Base-by-base conservation (phyloP, 1,139 yeast genomes). In the Candida glucosophila region DNA sequence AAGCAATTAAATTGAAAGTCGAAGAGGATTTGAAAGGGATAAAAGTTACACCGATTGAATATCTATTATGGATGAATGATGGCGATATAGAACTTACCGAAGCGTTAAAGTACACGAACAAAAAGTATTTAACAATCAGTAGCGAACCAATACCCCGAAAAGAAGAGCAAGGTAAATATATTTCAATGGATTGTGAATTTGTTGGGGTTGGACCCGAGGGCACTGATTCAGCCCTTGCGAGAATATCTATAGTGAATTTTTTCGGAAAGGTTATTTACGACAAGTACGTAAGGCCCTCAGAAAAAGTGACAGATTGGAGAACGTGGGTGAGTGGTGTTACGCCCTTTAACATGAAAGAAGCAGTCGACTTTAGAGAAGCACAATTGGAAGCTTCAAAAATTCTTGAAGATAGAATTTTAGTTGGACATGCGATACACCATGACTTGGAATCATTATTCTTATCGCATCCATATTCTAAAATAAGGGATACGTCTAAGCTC, bases 281-380 rank as follows among this genome's bases (percentile, higher is more conserved):
- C 49, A 58, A 66, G 22, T 86, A 65, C 52, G 96, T 88, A 1
- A 62, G 61, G 36, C 96, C 96, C 2, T 55, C 61, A 19, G 86
- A 77, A 39, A 58, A 57, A 28, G 95, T 88, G 2, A 77, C 88
- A 0, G 94, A 86, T 49, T 88, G 92, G 86, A 67, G 96, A 48
- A 88, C 96, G 0, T 77, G 88, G 82, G 93, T 83, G n/a, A 77
- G 92, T 48, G 97, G 97, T 10, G 73, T 88, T 3, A 61, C 76
- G 2, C 81, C 94, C 0, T 51, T 55, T 6, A 72, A 79, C 44
- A 74, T 86, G 80, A 55, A 59, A 19, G 49, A 63, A 23, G 96
- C 95, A 0, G 60, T 78, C 0, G 37, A 70, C 1, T 79, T 81
- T 40, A 61, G 67, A 34, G 71, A 72, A 17, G 93, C 92, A 0